Evolutionary conservation across 768 basidiomycete genomes (phyloP), one percentile per base, ranked within the genome.

Genomic region (Lentinula sp.): DNA sequence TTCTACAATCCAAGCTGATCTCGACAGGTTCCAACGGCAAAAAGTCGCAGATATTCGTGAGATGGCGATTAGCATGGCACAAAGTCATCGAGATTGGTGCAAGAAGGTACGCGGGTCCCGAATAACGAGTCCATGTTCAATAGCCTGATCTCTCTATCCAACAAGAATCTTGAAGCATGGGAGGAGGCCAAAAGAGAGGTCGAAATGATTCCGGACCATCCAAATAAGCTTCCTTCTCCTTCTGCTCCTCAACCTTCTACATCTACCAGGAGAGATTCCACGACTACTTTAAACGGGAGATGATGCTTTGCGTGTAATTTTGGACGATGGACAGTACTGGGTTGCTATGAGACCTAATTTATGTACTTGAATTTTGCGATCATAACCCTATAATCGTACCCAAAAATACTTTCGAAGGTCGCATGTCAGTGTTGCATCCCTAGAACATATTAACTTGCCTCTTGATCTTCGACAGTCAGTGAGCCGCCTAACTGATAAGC

Each of bases 11-110:
- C 97, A 99, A 72, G 93, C 93, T 15, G 97, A 99, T 75, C 77
- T 99, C 64, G 97, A 99, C 75, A 85, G 97, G 54, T 99, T 99
- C 75, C 97, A 99, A 72, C 85, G 97, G 23, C 97, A 98, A 78
- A 99, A 99, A 71, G 97, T 99, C 3, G 93, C 94, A 6, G 97
- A 99, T 76, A 66, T 98, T 66, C 79, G 95, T 41, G 93, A 96
- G 72, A 95, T 99, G 95, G 77, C 89, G 42, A 91, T 98, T 63
- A 85, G 84, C 66, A 88, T 98, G 83, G 91, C 94, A 0, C 81
- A 83, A 67, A 90, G 87, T 58, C 97, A 99, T 72, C 84, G 90
- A 54, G 97, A 98, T 66, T 98, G 95, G 95, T 96, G 94, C 73
- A 88, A 91, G 78, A 92, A 95, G 87, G 96, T 94, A 18, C 33